phyloP scores from a whole-genome alignment of 2,329 filamentous ascomycete genomes.

The Fusarium proliferatum region DNA sequence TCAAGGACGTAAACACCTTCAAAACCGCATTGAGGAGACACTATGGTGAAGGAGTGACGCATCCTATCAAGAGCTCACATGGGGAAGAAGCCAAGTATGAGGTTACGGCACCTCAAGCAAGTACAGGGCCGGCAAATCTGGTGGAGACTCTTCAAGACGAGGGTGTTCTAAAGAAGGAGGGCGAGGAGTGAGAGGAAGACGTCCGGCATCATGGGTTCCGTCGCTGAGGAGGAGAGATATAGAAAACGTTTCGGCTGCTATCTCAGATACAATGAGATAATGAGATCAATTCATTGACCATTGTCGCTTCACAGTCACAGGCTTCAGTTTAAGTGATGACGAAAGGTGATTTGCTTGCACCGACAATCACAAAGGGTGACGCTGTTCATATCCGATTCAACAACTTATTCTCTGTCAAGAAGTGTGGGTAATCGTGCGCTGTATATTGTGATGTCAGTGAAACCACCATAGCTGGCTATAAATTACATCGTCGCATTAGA shows the following conservation, averaged over 20 bases:
- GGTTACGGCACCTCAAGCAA: background rate
- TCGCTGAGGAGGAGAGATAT: background rate
- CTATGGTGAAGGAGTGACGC: background rate
- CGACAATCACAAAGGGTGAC: no score
- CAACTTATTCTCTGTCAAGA: no score
- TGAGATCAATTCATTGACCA: rapidly evolving
- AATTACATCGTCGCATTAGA: rapidly evolving
- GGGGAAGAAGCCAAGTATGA: background rate
- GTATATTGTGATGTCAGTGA: no score
- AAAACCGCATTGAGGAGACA: background rate
- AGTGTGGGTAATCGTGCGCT: no score
- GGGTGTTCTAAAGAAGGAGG: background rate
- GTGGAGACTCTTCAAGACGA: background rate
- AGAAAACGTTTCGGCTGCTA: no score
- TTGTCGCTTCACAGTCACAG: rapidly evolving
- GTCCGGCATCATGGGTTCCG: rapidly evolving
- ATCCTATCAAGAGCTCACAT: background rate
- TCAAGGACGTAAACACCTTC: background rate
- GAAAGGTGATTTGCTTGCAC: background rate
- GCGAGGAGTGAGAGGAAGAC: background rate
- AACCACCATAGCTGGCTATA: background rate
- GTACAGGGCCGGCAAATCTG: background rate
- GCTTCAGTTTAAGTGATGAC: rapidly evolving
- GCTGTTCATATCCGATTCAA: no score
- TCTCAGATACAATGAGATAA: background rate